Evolutionary conservation across 164 flowering plant species (phyloP).

Genomic region (Magnolia changhungtana): DNA sequence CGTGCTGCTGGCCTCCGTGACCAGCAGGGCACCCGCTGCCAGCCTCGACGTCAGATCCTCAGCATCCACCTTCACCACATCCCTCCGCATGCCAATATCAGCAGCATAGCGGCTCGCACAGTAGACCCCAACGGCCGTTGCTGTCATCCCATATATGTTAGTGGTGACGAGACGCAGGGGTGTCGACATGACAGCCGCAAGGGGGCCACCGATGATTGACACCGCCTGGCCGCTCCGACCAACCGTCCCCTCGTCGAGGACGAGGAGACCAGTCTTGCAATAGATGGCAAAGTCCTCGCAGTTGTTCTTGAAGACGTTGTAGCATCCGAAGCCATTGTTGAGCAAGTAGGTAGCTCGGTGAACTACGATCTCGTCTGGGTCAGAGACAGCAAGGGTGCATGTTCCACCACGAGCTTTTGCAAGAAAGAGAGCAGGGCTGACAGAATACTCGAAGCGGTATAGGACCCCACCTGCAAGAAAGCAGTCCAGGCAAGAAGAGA

Average conservation of each 20-base stretch:
- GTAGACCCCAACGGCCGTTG: conserved; percentile 29
- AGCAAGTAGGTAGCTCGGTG: conserved; percentile 39
- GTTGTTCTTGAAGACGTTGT: conserved; percentile 39
- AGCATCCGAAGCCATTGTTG: conserved; percentile 39
- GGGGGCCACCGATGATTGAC: conserved; percentile 27
- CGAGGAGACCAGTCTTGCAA: conserved; percentile 42
- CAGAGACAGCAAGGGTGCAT: conserved; percentile 42
- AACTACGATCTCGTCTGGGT: conserved; percentile 26
- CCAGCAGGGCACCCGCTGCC: conserved; percentile 17
- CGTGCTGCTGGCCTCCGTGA: neutral
- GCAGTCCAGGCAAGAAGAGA: conserved; percentile 39
- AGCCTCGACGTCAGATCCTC: conserved; percentile 33
- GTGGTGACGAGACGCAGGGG: conserved; percentile 29
- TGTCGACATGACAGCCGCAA: conserved; percentile 31
- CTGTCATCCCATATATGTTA: conserved; percentile 28
- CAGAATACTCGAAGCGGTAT: conserved; percentile 40
- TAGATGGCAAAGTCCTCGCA: conserved; percentile 47
- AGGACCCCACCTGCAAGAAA: conserved; percentile 38
- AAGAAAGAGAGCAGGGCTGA: conserved; percentile 28
- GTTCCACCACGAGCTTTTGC: conserved; percentile 43
- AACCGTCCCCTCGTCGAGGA: conserved; percentile 19
- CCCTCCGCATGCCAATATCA: conserved; percentile 35
- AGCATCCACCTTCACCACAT: conserved; percentile 31
- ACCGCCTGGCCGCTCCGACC: conserved; percentile 44
- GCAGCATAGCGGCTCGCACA: conserved; percentile 34